Percentiles rank a stretch among this genome's conserved stretches.
Evolutionary conservation across 2,329 filamentous ascomycete genomes (phyloP).

Genomic region (Fusarium sambucinum): DNA sequence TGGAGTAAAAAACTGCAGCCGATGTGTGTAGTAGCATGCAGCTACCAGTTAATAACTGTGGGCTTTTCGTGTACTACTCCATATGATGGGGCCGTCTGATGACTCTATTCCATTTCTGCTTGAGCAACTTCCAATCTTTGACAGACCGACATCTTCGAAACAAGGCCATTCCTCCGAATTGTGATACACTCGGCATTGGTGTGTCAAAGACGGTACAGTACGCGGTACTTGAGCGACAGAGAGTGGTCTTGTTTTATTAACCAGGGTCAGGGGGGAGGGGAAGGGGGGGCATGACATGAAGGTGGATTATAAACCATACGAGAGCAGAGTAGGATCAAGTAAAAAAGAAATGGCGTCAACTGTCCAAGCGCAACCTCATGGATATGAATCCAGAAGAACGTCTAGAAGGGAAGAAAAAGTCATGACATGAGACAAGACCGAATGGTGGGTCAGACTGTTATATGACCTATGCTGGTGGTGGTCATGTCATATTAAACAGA

Average conservation of each 20-base stretch:
- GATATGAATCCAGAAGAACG: slow-evolving; percentile 31
- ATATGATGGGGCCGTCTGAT: too few species aligned
- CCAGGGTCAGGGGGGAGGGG: slow-evolving; percentile 24
- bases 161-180: slow-evolving; percentile 5
- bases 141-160: neutral
- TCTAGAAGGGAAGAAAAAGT: slow-evolving; percentile 38
- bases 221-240: slow-evolving; percentile 35
- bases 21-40: slow-evolving; percentile 10
- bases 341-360: slow-evolving; percentile 42
- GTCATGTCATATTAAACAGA: neutral
- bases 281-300: slow-evolving; percentile 25
- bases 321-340: neutral
- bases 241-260: slow-evolving; percentile 9
- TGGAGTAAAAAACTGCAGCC: slow-evolving; percentile 36
- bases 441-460: slow-evolving; percentile 41
- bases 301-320: neutral
- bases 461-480: too few species aligned
- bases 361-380: slow-evolving; percentile 37
- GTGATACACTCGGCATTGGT: slow-evolving; percentile 1
- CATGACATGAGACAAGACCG: neutral
- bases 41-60: neutral
- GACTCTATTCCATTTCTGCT: neutral
- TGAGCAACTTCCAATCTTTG: neutral
- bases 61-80: too few species aligned
- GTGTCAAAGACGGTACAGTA: neutral